These are phyloP conservation scores for Symbiodinium pilosum DNA, from an alignment of 73 alveolate species.

Conservation along the genomic window DNA sequence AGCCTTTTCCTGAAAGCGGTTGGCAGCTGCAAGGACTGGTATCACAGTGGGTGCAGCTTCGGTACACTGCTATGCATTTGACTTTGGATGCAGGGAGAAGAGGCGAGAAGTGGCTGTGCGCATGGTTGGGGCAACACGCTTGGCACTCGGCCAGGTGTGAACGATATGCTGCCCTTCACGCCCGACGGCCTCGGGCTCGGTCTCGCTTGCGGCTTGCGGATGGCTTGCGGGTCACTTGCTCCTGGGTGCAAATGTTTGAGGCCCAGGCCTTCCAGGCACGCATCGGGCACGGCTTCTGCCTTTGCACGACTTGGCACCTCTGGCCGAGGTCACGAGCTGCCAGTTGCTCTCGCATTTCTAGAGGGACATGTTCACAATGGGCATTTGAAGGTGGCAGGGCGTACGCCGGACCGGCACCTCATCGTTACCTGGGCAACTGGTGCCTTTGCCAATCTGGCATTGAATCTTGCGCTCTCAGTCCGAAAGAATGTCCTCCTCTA, in stretches of 20 bases:
- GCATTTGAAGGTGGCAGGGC: neutral
- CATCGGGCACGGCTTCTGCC: conserved; percentile 5
- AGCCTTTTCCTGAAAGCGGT: neutral
- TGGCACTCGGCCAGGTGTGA: neutral
- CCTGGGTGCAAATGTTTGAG: neutral
- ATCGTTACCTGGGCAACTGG: conserved; percentile 70
- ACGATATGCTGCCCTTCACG: neutral
- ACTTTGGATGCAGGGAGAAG: too few relatives aligned
- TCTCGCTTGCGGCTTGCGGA: too few relatives aligned
- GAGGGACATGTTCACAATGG: too few relatives aligned
- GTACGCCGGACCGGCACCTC: neutral
- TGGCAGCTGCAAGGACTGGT: neutral
- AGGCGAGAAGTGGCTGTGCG: too few relatives aligned
- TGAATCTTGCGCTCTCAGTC: conserved; percentile 61
- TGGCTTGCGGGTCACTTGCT: too few relatives aligned
- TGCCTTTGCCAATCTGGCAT: conserved; percentile 45
- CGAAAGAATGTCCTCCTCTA: conserved; percentile 7
- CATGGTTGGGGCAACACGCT: too few relatives aligned
- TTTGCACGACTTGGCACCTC: neutral
- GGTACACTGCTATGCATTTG: conserved; percentile 12
- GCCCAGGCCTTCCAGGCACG: neutral
- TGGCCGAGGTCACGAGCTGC: neutral
- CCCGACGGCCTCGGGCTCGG: neutral
- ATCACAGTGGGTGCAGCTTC: conserved; percentile 38
- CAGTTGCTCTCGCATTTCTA: too few relatives aligned